Base-by-base conservation (phyloP, 2,329 filamentous ascomycete genomes). In the Drechslerella coelobrocha region DNA sequence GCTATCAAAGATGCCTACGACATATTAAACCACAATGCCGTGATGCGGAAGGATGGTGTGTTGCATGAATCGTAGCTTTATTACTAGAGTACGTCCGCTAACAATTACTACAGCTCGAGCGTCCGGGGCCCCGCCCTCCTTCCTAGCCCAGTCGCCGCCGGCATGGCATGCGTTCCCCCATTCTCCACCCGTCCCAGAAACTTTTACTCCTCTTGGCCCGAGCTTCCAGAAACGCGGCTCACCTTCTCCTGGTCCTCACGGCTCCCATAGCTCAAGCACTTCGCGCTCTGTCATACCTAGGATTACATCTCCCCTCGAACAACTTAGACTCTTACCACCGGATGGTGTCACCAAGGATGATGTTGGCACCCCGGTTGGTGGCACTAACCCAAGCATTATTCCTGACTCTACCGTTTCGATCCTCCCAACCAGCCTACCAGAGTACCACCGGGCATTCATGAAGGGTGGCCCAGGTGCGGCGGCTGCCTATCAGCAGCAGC, bases 1-100 rank as follows among this genome's bases (percentile, higher is more conserved):
- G 92, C 94, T 9, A 97, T 99, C 83, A 99, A 99, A 81, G 94
- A 99, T 80, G 94, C 94, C 0, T 99, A 97, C 81, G 88, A 97
- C 80, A 99, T 99, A 78, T 91, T 99, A 24, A 87, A 93, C 57
- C 94, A 99, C 80, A 97, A 97, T 78, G 94, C 97, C 79, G 85
- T 97, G 78, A 97, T 97, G 92, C 90, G 92, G 78, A 88, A 88
- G 61, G 96, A 92, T 78, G 92, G 91, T 95, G 83, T 86, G 90
- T 86, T 52, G 2, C n/a, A 10, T 41, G 37, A 41, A 12, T 4
- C n/a, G n/a, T 45, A 23, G 9, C 14, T 45, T 8, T 19, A 2
- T 39, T 5, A 14, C 5, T 26, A 17, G 8, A 10, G 27, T 10
- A 6, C 21, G 14, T 26, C 45, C 9, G 12, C 34, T 37, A 27